phyloP scores from a whole-genome alignment of 306 rosid species.

The Medicago arabica region DNA sequence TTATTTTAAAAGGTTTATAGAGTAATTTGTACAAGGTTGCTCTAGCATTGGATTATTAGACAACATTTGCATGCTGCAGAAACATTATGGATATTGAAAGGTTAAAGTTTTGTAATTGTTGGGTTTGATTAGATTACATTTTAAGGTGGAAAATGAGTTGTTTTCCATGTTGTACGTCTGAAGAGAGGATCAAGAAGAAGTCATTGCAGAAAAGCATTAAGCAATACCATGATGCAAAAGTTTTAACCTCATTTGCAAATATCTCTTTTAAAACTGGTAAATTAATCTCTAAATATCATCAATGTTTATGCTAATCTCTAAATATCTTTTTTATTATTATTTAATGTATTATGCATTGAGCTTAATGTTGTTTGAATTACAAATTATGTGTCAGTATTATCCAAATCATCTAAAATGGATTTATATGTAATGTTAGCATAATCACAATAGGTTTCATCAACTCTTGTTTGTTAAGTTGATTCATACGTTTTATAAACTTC shows the following conservation, averaged over 20 bases:
- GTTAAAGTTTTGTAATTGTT: slow-evolving; percentile 4
- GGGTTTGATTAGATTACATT: slow-evolving; percentile 20
- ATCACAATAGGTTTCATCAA: too few relatives aligned
- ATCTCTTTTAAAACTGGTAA: slow-evolving; percentile 76
- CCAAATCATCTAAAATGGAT: too few relatives aligned
- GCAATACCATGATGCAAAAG: slow-evolving; percentile 35
- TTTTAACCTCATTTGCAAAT: slow-evolving; percentile 19
- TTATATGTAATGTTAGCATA: too few relatives aligned
- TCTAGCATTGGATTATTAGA: slow-evolving; percentile 20
- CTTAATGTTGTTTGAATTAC: too few relatives aligned
- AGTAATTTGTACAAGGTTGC: not conserved
- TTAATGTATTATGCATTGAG: too few relatives aligned
- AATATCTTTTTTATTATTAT: too few relatives aligned
- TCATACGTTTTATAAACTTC: too few relatives aligned
- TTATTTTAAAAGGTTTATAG: not conserved
- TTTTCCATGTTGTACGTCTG: slow-evolving; percentile 43
- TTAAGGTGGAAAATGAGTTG: slow-evolving; percentile 44
- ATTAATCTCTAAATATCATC: not conserved
- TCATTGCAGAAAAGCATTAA: slow-evolving; percentile 34
- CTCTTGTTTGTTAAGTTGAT: too few relatives aligned
- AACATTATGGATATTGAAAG: slow-evolving; percentile 15
- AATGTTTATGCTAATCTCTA: not conserved
- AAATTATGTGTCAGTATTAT: too few relatives aligned
- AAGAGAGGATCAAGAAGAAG: slow-evolving; percentile 27
- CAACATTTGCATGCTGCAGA: slow-evolving; percentile 10